Base-by-base conservation (phyloP, 2,329 filamentous ascomycete species). In the Xylariaceae sp. region DNA sequence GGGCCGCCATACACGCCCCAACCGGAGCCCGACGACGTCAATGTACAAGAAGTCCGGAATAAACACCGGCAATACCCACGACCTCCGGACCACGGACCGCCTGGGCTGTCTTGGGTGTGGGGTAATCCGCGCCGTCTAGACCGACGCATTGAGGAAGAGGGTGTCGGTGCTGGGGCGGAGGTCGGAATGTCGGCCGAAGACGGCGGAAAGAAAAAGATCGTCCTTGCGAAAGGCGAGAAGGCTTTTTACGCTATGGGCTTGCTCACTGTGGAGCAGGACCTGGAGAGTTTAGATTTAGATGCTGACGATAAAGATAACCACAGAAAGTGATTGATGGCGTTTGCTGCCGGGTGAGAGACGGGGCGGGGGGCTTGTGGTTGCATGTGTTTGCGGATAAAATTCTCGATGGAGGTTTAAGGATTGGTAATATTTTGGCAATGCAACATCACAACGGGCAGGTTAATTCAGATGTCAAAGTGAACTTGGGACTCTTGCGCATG, bases 201-300 rank as follows among this genome's bases (percentile, higher is more conserved):
- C 9, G 47, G 52, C n/a, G 30, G 39, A 36, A 51, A 41, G 3
- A 51, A 56, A 42, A 67, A 72, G 56, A 61, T 91, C 11, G 77
- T 85, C 18, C 71, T 86, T n/a, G 78, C 78, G 42, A 77, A 78
- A 56, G 76, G 75, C 9, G 81, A 87, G 59, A 76, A 82, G 58
- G 75, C 86, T 3, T 83, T 85, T 59, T 90, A 87, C 72, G 90
- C 89, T 1, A 77, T 95, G 65, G 91, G 91, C 1, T 63, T 96
- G 49, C 69, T 95, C 53, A 83, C 82, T 2, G 78, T 89, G n/a
- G 87, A 95, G 61, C 81, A 86, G 49, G 89, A 95, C 66, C 75
- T 94, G 55, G 76, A 82, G 54, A 75, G 72, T 58, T 67, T 89
- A 59, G 80, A 81, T 49, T 62, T 88, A 38, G 75, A 76, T 39